Conservation (phyloP, 2,329 filamentous ascomycete species). For the Exophiala alcalophila region DNA sequence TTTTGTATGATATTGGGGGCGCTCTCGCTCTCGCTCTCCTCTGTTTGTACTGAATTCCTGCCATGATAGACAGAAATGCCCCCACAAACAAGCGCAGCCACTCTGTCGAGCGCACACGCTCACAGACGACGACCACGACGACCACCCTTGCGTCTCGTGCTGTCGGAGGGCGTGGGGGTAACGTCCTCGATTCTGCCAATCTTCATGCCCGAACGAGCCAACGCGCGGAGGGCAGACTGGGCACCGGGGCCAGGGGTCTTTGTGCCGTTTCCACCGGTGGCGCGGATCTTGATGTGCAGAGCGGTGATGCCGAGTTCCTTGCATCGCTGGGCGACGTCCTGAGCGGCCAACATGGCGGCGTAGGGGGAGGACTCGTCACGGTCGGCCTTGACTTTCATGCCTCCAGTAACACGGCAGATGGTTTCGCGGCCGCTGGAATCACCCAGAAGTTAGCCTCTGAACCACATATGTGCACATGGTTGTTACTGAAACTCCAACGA, state of each 20-base stretch:
- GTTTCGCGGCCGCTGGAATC: constrained; percentile 96
- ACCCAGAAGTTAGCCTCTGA: constrained; percentile 64
- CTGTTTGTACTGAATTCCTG: too few species aligned
- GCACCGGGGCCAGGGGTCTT: constrained; percentile 99
- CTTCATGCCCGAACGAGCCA: constrained; percentile 99
- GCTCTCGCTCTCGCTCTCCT: too few species aligned
- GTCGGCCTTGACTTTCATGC: constrained; percentile 99
- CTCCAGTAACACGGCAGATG: constrained; percentile 99
- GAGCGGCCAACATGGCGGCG: constrained; percentile 99
- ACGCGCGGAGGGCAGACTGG: constrained; percentile 96
- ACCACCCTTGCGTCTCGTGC: constrained; percentile 99
- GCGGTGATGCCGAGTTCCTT: constrained; percentile 85
- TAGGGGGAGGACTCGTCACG: constrained; percentile 99
- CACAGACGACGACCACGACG: constrained; percentile 99
- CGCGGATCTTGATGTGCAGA: constrained; percentile 99
- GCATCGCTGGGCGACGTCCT: constrained; percentile 91
- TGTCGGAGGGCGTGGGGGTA: constrained; percentile 97
- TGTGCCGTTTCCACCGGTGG: constrained; percentile 99
- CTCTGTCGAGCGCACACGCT: constrained; percentile 42
- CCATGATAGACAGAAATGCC: too few species aligned
- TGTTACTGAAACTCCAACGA: constrained; percentile 21
- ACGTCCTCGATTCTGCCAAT: constrained; percentile 99
- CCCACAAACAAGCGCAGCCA: too few species aligned
- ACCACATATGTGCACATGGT: constrained; percentile 32
- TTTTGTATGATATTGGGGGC: too few species aligned